Percentiles rank a stretch among this genome's conserved stretches.
phyloP scores from a whole-genome alignment of 257 asterid species.

The Petunia axillaris region DNA sequence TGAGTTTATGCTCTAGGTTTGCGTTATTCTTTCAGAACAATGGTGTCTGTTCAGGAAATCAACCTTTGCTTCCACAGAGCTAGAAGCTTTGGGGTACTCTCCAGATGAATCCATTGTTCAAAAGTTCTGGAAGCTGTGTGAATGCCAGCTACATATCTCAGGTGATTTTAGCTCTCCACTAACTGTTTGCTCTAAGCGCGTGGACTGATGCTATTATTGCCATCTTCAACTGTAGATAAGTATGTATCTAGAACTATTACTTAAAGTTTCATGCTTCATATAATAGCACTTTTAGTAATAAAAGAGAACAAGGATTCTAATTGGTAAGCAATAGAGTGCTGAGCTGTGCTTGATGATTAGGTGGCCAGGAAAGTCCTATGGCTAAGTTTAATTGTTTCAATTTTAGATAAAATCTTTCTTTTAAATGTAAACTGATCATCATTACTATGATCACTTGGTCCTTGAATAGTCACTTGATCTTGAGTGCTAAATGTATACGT shows the following conservation, averaged over 20 bases:
- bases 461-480: conserved; percentile 5
- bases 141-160: conserved; percentile 68
- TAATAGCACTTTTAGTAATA: neutral
- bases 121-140: conserved; percentile 85
- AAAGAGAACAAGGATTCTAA: neutral
- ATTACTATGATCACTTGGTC: neutral
- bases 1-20: conserved; percentile 52
- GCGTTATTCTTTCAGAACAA: conserved; percentile 70
- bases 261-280: conserved; percentile 3
- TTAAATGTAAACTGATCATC: neutral
- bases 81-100: conserved; percentile 70
- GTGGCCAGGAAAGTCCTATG: neutral
- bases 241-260: neutral
- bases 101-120: conserved; percentile 63
- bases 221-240: neutral
- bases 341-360: neutral
- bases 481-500: conserved; percentile 10
- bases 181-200: conserved; percentile 11
- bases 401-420: neutral
- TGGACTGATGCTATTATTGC: neutral
- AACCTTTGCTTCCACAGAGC: conserved; percentile 63
- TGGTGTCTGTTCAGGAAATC: conserved; percentile 85
- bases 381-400: neutral
- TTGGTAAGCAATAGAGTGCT: neutral
- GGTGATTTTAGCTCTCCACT: conserved; percentile 52